Conservation (phyloP, 495 filamentous ascomycete species). For the Xylaria acuta region DNA sequence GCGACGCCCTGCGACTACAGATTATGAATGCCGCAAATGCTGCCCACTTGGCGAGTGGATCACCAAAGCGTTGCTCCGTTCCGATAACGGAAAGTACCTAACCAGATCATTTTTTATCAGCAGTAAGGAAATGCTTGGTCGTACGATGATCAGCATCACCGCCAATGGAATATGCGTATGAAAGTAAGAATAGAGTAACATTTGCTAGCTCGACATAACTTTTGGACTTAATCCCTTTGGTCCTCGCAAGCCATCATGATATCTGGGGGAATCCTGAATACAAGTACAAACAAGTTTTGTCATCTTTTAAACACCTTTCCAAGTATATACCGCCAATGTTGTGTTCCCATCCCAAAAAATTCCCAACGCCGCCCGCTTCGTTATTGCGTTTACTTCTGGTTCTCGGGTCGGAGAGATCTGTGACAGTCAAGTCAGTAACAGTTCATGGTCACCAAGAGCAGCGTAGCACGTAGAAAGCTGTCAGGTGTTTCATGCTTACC, state of each 20-base stretch:
- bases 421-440: conserved; percentile 34
- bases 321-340: conserved; percentile 34
- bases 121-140: neutral
- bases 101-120: neutral
- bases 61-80: neutral
- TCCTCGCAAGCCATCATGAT: conserved; percentile 33
- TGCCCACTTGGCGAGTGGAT: conserved; percentile 20
- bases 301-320: conserved; percentile 34
- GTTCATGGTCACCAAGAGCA: neutral
- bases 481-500: conserved; percentile 54
- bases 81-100: conserved; percentile 22
- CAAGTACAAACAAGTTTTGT: conserved; percentile 40
- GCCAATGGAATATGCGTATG: neutral
- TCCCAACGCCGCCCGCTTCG: conserved; percentile 25
- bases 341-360: conserved; percentile 30
- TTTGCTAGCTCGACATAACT: conserved; percentile 32
- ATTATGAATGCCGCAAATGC: neutral
- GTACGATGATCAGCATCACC: neutral
- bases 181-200: conserved; percentile 22
- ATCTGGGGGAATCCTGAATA: conserved; percentile 42
- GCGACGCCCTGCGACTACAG: neutral
- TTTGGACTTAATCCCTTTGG: conserved; percentile 37
- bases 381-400: conserved; percentile 72
- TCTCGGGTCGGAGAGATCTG: conserved; percentile 87
- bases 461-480: neutral